These are phyloP conservation scores for Asterophora lycoperdoides DNA, from an alignment of 768 basidiomycete species.

Conservation along the genomic window DNA sequence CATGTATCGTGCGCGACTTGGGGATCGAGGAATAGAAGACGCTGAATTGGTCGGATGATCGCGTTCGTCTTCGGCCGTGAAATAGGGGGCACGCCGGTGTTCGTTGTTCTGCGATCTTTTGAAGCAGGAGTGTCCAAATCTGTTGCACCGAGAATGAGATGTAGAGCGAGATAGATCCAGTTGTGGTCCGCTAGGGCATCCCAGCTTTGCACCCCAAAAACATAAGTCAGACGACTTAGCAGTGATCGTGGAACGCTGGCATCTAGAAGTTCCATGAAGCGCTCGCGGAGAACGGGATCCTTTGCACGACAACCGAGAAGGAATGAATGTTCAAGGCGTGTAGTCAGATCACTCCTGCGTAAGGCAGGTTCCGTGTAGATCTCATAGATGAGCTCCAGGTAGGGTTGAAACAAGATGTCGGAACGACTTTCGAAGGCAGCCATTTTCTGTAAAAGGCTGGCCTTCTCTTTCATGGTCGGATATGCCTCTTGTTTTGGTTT, in stretches of 20 bases:
- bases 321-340: constrained; percentile 89
- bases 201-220: constrained; percentile 93
- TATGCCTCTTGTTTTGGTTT: constrained; percentile 78
- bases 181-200: constrained; percentile 87
- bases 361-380: constrained; percentile 87
- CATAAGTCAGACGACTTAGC: constrained; percentile 78
- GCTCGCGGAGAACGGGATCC: constrained; percentile 72
- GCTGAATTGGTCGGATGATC: constrained; percentile 75
- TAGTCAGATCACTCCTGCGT: constrained; percentile 89
- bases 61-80: constrained; percentile 43
- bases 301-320: constrained; percentile 85
- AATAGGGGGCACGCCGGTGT: constrained; percentile 28
- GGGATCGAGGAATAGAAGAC: constrained; percentile 77
- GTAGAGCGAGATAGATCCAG: constrained; percentile 90
- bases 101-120: constrained; percentile 38
- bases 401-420: constrained; percentile 76
- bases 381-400: constrained; percentile 86
- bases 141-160: constrained; percentile 72
- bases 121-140: constrained; percentile 38
- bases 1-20: constrained; percentile 77
- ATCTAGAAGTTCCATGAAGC: constrained; percentile 89
- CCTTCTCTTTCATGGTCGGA: constrained; percentile 95
- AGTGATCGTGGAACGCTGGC: constrained; percentile 82
- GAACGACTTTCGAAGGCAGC: constrained; percentile 72
- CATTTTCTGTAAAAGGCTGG: constrained; percentile 86